Evolutionary conservation across 1,284 basidiomycete species (phyloP).

Genomic region (Cryptococcus sp.): DNA sequence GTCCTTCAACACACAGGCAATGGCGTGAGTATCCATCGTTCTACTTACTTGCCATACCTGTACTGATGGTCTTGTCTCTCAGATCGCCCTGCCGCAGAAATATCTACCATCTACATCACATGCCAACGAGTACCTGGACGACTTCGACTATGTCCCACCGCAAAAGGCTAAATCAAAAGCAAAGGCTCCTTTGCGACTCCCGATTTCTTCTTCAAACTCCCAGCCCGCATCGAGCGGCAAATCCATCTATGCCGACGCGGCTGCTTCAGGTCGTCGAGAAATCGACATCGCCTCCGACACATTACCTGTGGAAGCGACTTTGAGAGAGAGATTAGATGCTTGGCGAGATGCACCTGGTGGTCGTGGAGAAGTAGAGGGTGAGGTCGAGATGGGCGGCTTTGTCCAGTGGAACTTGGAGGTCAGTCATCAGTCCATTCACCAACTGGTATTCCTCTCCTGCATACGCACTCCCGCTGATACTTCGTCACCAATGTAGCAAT

Average conservation of each 20-base stretch:
- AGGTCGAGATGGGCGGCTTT: conserved; percentile 50
- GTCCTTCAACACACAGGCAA: background rate
- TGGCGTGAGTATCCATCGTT: background rate
- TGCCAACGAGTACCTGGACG: background rate
- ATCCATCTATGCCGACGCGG: background rate
- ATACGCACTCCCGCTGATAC: conserved; percentile 3
- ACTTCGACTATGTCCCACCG: background rate
- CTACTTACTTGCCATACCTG: background rate
- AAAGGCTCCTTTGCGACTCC: background rate
- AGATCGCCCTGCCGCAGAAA: conserved; percentile 1
- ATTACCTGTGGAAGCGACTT: conserved; percentile 48
- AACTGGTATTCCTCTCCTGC: background rate
- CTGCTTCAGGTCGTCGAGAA: conserved; percentile 1
- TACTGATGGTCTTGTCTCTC: background rate
- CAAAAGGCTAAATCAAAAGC: background rate
- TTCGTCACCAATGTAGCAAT: conserved; percentile 28
- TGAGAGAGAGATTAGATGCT: conserved; percentile 50
- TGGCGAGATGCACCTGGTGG: conserved; percentile 54
- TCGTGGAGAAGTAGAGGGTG: conserved; percentile 40
- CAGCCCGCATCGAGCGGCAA: background rate
- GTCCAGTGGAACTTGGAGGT: conserved; percentile 50
- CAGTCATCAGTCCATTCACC: background rate
- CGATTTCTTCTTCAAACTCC: background rate
- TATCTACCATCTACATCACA: background rate
- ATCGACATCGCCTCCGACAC: conserved; percentile 51